phyloP scores from a whole-genome alignment of 2,329 filamentous ascomycete species.

The Tolypocladium pustulatum region DNA sequence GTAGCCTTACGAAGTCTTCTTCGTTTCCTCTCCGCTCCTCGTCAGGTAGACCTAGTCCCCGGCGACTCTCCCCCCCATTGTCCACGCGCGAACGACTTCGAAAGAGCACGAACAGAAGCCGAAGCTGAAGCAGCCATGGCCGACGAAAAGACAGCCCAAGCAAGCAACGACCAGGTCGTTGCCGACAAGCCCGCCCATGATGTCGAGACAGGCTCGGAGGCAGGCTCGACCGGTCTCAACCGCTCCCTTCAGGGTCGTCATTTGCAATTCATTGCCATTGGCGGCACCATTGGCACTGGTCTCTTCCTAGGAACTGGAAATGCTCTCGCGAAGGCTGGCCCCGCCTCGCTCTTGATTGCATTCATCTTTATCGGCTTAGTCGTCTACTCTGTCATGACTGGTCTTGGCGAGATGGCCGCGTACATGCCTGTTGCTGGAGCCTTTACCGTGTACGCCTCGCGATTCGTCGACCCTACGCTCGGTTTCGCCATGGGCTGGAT shows the following conservation, averaged over 20 bases:
- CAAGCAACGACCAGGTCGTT: slow-evolving; percentile 15
- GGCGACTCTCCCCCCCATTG: not conserved
- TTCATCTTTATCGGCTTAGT: slow-evolving; percentile 61
- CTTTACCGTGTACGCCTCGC: slow-evolving; percentile 65
- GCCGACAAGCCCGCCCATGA: slow-evolving; percentile 11
- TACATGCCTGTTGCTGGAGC: slow-evolving; percentile 68
- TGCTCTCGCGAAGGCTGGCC: slow-evolving; percentile 52
- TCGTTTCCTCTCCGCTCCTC: not conserved
- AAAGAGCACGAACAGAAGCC: not conserved
- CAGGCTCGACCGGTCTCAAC: slow-evolving; percentile 22
- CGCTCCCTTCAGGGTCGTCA: slow-evolving; percentile 28
- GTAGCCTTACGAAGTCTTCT: not conserved
- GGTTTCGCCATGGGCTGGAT: slow-evolving; percentile 76
- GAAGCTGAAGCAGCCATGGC: slow-evolving; percentile 1
- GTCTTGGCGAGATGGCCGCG: slow-evolving; percentile 63
- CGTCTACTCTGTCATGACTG: slow-evolving; percentile 66
- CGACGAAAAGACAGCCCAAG: slow-evolving; percentile 17
- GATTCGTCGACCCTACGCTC: slow-evolving; percentile 62
- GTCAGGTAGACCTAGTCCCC: slow-evolving; percentile 1
- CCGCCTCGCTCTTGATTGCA: slow-evolving; percentile 55
- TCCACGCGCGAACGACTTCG: not conserved
- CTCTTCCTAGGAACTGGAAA: slow-evolving; percentile 59
- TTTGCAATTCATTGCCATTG: slow-evolving; percentile 40
- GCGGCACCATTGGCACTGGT: slow-evolving; percentile 61
- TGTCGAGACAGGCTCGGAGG: slow-evolving; percentile 25